Conservation (phyloP, 495 filamentous ascomycete genomes). For the Halenospora varia region DNA sequence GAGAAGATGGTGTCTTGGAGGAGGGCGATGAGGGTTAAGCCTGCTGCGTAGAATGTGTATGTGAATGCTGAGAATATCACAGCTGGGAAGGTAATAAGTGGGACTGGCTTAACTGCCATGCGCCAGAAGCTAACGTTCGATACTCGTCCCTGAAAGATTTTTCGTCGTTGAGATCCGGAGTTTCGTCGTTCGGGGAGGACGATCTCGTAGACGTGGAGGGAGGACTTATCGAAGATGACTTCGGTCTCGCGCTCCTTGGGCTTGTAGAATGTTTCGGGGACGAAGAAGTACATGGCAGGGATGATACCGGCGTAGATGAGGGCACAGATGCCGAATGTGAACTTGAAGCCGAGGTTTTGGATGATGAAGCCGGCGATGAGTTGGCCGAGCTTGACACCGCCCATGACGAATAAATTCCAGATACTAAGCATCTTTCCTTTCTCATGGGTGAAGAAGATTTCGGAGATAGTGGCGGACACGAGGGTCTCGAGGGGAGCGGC, state of each 20-base stretch:
- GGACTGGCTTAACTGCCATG: conserved; percentile 43
- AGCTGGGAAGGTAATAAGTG: conserved; percentile 48
- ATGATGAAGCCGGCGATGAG: conserved; percentile 37
- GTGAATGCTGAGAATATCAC: conserved; percentile 49
- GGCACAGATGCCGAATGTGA: conserved; percentile 50
- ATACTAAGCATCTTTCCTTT: conserved; percentile 58
- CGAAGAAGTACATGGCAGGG: conserved; percentile 41
- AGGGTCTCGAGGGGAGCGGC: conserved; percentile 55
- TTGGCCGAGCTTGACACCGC: conserved; percentile 36
- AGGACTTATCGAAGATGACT: conserved; percentile 14
- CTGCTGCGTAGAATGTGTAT: conserved; percentile 43
- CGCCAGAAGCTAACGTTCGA: conserved; percentile 41
- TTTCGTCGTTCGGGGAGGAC: conserved; percentile 15
- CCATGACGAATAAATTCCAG: conserved; percentile 59
- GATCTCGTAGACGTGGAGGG: conserved; percentile 13
- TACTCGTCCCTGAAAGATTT: conserved; percentile 32
- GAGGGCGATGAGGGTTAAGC: conserved; percentile 47
- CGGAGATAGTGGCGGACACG: conserved; percentile 48
- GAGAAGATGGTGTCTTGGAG: conserved; percentile 48
- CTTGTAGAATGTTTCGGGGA: conserved; percentile 49
- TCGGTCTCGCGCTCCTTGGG: conserved; percentile 13
- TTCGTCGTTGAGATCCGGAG: conserved; percentile 27
- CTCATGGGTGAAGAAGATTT: conserved; percentile 61
- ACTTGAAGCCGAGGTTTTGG: conserved; percentile 43
- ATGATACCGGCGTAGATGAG: conserved; percentile 46